Base-by-base conservation (phyloP, 2,329 filamentous ascomycete species). In the Knufia fluminis region DNA sequence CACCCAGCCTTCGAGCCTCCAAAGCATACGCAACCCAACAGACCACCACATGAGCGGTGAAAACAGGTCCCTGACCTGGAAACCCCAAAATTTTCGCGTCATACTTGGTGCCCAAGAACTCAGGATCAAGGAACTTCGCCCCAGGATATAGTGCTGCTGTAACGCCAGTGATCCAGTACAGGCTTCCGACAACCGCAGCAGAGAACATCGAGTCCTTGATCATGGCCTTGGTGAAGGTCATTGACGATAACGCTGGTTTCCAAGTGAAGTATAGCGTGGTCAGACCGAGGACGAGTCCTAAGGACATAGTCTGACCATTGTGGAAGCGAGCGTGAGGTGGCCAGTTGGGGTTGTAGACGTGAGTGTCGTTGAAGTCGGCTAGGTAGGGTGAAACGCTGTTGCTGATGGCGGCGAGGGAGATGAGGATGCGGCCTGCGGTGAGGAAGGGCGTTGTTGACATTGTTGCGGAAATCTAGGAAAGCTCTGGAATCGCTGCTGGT, bases 291-390 rank as follows among this genome's bases (percentile, higher is more conserved):
- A 64, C 49, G 0, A 71, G 55, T 1, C 71, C 71, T 43, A 72
- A 66, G 1, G 65, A 66, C 71, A 76, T 74, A 7, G 72, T 76
- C 58, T 76, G 74, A 3, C 70, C 72, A 54, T 75, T 75, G 62
- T 76, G 72, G 62, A 75, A 76, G 50, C 68, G 67, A 4, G 72
- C 73, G 58, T 76, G 73, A 0, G 71, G 71, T 1, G 71, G 67
- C 73, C 73, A 76, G 46, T 60, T 58, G 0, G 71, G 71, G 55
- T 76, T 75, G 48, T 63, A 61, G 51, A 75, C 62, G 60, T 74
- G 72, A 1, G 71, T 73, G 46, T 70, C 61, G 55, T 67, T 68
- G 54, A 57, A 68, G 54, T 69, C 66, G 22, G 65, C 64, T 14
- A 63, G 46, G 57, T 58, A 67, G 45, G 58, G 48, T 36, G 52